These are phyloP conservation scores for Penicillium sp. DNA, from an alignment of 2,329 filamentous ascomycete genomes.

Conservation along the genomic window DNA sequence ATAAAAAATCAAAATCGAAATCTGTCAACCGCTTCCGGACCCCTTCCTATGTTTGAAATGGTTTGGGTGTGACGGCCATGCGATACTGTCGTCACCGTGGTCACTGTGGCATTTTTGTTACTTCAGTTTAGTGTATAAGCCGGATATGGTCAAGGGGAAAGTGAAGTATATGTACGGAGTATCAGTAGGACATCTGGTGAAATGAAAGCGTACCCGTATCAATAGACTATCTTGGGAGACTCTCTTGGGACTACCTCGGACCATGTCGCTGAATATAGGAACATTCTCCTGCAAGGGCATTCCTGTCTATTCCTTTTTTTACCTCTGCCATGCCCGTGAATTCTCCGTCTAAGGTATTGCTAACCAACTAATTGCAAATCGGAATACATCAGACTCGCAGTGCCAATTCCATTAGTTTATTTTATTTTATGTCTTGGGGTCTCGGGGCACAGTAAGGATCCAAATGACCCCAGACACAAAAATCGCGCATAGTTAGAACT, in stretches of 20 bases:
- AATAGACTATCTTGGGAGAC: neutral
- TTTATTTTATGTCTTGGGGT: slow-evolving; percentile 7
- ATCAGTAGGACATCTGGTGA: neutral
- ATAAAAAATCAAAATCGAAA: neutral
- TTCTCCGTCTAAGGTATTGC: slow-evolving; percentile 11
- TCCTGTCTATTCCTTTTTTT: slow-evolving; percentile 6
- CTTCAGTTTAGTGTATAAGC: neutral
- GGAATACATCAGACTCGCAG: neutral
- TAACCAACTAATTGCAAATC: slow-evolving; percentile 3
- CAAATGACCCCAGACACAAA: slow-evolving; percentile 12
- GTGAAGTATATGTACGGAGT: neutral
- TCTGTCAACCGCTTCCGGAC: slow-evolving; percentile 20
- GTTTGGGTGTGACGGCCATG: slow-evolving; percentile 8
- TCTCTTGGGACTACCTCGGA: slow-evolving; percentile 10
- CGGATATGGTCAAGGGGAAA: neutral
- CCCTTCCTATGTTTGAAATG: slow-evolving; percentile 15
- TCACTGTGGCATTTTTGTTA: neutral
- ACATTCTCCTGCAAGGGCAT: slow-evolving; percentile 22
- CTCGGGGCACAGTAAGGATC: slow-evolving; percentile 6
- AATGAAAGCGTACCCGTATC: neutral
- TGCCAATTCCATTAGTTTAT: slow-evolving; percentile 12
- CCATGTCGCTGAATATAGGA: slow-evolving; percentile 13
- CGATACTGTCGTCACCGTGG: slow-evolving; percentile 9
- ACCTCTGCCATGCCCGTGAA: slow-evolving; percentile 9
- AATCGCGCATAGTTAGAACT: slow-evolving; percentile 29